phyloP scores from a whole-genome alignment of 75 land plant genomes.

The Sequoia sempervirens region DNA sequence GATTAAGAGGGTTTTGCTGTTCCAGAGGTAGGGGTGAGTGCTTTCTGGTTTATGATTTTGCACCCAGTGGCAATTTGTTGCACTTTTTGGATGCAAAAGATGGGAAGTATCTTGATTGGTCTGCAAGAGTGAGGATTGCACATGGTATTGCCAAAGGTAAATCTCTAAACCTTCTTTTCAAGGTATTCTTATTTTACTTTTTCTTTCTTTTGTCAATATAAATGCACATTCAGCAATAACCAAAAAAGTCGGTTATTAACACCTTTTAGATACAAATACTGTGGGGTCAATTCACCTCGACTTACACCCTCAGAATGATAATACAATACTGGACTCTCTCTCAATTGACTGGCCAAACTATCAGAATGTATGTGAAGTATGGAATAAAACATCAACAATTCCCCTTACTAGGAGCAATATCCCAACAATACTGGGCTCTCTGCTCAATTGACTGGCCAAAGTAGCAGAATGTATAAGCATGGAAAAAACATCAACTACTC shows the following conservation, averaged over 20 bases:
- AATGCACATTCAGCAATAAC: not conserved
- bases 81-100: slow-evolving; percentile 49
- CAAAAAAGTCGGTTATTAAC: not conserved
- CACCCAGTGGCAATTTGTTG: slow-evolving; percentile 58
- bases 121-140: slow-evolving; percentile 62
- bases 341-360: not conserved
- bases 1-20: slow-evolving; percentile 79
- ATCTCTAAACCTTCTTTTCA: not conserved
- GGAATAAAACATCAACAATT: not conserved
- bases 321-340: not conserved
- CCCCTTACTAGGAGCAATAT: not conserved
- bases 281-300: not conserved
- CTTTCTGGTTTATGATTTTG: slow-evolving; percentile 71
- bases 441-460: not conserved
- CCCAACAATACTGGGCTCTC: not conserved
- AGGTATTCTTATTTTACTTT: not conserved
- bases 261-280: not conserved
- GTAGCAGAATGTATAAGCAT: not conserved
- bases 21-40: slow-evolving; percentile 79
- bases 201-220: not conserved
- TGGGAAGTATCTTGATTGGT: slow-evolving; percentile 57
- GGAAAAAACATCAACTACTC: not conserved
- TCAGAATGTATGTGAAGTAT: not conserved
- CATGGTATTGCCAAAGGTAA: slow-evolving; percentile 77
- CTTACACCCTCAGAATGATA: not conserved